Conservation (phyloP, 1,284 basidiomycete species). For the Trichosporon sp. region DNA sequence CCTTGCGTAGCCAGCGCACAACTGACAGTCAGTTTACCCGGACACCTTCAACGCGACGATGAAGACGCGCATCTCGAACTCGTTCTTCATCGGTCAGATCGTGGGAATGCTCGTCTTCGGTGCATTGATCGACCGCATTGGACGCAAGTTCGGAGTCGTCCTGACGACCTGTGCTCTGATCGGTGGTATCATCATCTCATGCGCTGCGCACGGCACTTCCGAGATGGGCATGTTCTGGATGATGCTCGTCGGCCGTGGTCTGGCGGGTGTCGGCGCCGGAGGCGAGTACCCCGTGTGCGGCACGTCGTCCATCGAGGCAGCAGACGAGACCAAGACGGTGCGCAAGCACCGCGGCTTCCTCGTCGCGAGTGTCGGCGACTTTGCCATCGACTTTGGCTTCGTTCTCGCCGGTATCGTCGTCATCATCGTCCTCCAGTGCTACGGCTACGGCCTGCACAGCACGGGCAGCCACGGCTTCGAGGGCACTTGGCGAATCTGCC, state of each 20-base stretch:
- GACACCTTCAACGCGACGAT: conserved; percentile 57
- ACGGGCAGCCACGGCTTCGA: conserved; percentile 62
- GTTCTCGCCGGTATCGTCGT: conserved; percentile 72
- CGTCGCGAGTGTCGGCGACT: conserved; percentile 56
- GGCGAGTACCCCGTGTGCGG: conserved; percentile 73
- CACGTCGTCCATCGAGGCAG: conserved; percentile 64
- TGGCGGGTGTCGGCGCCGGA: conserved; percentile 61
- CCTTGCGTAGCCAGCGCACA: background rate
- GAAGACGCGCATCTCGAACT: conserved; percentile 67
- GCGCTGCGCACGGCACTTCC: conserved; percentile 61
- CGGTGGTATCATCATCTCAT: conserved; percentile 65
- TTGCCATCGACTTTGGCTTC: conserved; percentile 61
- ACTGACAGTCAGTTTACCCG: conserved; percentile 24
- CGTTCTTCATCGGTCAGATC: conserved; percentile 62
- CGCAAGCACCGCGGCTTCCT: conserved; percentile 27
- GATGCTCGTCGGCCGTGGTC: conserved; percentile 62
- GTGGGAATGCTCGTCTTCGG: conserved; percentile 48
- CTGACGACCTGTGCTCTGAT: conserved; percentile 66
- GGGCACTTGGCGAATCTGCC: conserved; percentile 71
- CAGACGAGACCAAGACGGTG: conserved; percentile 65
- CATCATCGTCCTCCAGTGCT: conserved; percentile 45
- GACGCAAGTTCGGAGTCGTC: conserved; percentile 67
- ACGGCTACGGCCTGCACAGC: conserved; percentile 49
- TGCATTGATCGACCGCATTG: conserved; percentile 64
- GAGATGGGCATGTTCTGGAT: conserved; percentile 66